phyloP scores from a whole-genome alignment of 495 filamentous ascomycete genomes.

The Penicillium paradoxum region DNA sequence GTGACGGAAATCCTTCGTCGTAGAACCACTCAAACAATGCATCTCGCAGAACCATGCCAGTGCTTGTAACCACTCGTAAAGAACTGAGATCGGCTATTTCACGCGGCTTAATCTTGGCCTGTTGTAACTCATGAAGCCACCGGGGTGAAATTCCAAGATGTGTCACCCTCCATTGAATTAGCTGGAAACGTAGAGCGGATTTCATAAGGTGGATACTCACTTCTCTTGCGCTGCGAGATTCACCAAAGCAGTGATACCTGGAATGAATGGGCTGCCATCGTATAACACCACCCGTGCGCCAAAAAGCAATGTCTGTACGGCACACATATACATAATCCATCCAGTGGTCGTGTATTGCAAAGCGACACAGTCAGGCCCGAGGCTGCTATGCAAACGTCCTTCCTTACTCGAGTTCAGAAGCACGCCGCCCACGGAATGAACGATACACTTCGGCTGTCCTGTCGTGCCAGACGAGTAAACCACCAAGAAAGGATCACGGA shows the following conservation, averaged over 20 bases:
- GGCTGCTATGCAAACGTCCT: slow-evolving; percentile 52
- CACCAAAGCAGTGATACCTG: slow-evolving; percentile 56
- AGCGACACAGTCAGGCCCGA: slow-evolving; percentile 41
- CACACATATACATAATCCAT: slow-evolving; percentile 79
- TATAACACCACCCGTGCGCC: slow-evolving; percentile 62
- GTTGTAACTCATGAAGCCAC: slow-evolving; percentile 66
- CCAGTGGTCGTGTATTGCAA: slow-evolving; percentile 63
- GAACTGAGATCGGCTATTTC: slow-evolving; percentile 55
- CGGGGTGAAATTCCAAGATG: slow-evolving; percentile 67
- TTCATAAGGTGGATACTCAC: slow-evolving; percentile 30
- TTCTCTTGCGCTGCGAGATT: slow-evolving; percentile 53
- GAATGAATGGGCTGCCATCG: slow-evolving; percentile 73
- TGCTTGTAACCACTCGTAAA: slow-evolving; percentile 57
- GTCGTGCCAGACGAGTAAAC: slow-evolving; percentile 75
- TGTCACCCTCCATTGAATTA: slow-evolving; percentile 28
- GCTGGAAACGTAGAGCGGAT: slow-evolving; percentile 13
- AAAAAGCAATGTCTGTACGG: slow-evolving; percentile 46
- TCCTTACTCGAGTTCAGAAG: slow-evolving; percentile 51
- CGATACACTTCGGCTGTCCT: slow-evolving; percentile 77
- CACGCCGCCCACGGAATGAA: slow-evolving; percentile 44
- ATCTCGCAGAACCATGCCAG: slow-evolving; percentile 74
- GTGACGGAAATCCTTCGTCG: slow-evolving; percentile 63
- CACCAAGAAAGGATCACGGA: slow-evolving; percentile 61
- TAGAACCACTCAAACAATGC: slow-evolving; percentile 79
- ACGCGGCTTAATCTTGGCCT: slow-evolving; percentile 52